These are phyloP conservation scores for Irpex sp. DNA, from an alignment of 1,284 basidiomycete species.

Conservation along the genomic window DNA sequence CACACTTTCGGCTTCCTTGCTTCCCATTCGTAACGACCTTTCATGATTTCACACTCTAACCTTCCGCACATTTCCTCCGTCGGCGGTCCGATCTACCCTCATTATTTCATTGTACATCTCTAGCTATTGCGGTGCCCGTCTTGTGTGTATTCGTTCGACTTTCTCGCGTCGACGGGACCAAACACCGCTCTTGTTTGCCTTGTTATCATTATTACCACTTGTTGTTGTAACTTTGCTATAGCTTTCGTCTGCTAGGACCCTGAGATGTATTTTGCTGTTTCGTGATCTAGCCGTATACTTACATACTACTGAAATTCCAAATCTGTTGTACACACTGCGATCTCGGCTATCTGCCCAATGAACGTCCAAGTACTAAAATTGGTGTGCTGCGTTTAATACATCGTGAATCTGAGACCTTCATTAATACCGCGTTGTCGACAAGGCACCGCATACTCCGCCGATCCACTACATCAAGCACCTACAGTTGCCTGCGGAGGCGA, in stretches of 20 bases:
- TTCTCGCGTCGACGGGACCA: not conserved
- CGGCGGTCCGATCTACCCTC: no score
- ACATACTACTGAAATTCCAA: no score
- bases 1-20: conserved; percentile 19
- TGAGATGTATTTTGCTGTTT: not conserved
- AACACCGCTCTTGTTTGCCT: not conserved
- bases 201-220: not conserved
- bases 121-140: not conserved
- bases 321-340: no score
- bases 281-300: no score
- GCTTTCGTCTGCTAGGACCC: not conserved
- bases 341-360: no score
- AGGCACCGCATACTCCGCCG: not conserved
- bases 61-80: not conserved
- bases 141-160: not conserved
- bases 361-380: no score
- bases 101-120: conserved; percentile 1
- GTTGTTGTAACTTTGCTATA: not conserved
- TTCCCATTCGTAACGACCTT: conserved; percentile 18
- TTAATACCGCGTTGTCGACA: not conserved
- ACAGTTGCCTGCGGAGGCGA: conserved; percentile 25
- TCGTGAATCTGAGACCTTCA: no score
- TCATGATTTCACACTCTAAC: conserved; percentile 12
- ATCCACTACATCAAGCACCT: not conserved
- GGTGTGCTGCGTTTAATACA: no score